phyloP scores from a whole-genome alignment of 169 alveolate genomes.

The Eimeria sp. region DNA sequence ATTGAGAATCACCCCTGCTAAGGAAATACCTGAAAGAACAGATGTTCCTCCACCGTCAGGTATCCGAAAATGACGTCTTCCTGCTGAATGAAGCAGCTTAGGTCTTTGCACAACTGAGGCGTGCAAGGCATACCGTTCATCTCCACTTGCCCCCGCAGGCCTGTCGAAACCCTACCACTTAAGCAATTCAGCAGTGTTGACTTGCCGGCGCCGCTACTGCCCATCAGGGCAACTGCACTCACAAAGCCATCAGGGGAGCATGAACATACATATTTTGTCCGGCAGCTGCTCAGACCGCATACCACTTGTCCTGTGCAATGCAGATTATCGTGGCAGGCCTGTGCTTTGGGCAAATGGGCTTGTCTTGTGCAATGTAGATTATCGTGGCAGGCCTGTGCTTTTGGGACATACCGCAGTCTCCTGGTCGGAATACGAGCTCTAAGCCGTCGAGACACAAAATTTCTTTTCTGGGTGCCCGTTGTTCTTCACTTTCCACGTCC shows the following conservation, averaged over 20 bases:
- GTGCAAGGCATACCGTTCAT: constrained; percentile 82
- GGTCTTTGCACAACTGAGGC: constrained; percentile 83
- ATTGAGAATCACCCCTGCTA: background rate
- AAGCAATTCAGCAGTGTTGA: constrained; percentile 88
- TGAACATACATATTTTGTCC: background rate
- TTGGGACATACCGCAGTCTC: constrained; percentile 74
- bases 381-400: background rate
- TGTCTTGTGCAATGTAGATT: background rate
- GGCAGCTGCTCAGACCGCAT: background rate
- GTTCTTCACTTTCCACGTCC: background rate
- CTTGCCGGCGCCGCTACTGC: constrained; percentile 94
- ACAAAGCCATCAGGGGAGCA: background rate
- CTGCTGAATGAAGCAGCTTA: constrained; percentile 91
- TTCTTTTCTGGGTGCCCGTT: background rate
- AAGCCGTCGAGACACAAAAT: constrained; percentile 73
- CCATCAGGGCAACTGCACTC: constrained; percentile 90
- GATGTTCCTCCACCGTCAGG: constrained; percentile 90
- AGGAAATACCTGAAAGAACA: constrained; percentile 70
- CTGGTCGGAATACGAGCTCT: constrained; percentile 45
- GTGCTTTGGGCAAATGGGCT: background rate
- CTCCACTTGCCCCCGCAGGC: constrained; percentile 80
- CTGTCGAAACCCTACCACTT: constrained; percentile 77
- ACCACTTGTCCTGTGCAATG: background rate
- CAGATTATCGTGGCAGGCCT: background rate
- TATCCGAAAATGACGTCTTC: constrained; percentile 91